A percentile compares a stretch with the other conserved stretches of the same genome.
Conservation (phyloP, 495 filamentous ascomycete species). For the Lindgomyces ingoldianus region DNA sequence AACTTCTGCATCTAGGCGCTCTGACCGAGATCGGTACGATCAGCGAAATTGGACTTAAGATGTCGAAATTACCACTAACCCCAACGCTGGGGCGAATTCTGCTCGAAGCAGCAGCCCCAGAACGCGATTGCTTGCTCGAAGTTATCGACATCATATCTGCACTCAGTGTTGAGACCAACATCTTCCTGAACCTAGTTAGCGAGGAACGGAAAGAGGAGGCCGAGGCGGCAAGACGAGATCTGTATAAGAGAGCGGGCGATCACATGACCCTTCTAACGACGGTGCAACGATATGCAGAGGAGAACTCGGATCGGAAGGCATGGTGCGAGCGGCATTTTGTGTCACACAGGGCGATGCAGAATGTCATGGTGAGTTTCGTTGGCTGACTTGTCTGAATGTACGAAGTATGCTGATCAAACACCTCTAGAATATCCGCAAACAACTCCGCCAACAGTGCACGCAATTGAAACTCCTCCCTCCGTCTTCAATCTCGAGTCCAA, state of each 20-base stretch:
- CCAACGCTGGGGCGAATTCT: slow-evolving; percentile 80
- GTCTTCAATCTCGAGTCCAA: background rate
- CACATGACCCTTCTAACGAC: slow-evolving; percentile 82
- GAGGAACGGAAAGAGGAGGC: slow-evolving; percentile 82
- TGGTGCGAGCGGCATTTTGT: slow-evolving; percentile 82
- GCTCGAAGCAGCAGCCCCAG: slow-evolving; percentile 71
- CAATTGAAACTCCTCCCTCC: slow-evolving; percentile 50
- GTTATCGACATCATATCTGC: slow-evolving; percentile 90
- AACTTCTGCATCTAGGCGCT: slow-evolving; percentile 75
- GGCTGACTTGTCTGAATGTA: background rate
- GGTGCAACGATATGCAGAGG: slow-evolving; percentile 76
- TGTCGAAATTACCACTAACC: slow-evolving; percentile 80
- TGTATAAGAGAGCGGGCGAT: slow-evolving; percentile 83
- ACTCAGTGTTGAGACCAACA: slow-evolving; percentile 83
- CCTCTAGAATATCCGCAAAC: slow-evolving; percentile 75
- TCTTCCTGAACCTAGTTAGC: slow-evolving; percentile 76
- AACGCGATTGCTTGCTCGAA: slow-evolving; percentile 71
- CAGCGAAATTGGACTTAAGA: slow-evolving; percentile 69
- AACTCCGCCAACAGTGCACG: slow-evolving; percentile 69
- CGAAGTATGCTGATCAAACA: background rate
- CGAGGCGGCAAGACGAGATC: slow-evolving; percentile 68
- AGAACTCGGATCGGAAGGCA: slow-evolving; percentile 67
- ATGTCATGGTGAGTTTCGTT: slow-evolving; percentile 61
- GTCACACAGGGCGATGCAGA: slow-evolving; percentile 79
- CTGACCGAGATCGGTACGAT: slow-evolving; percentile 72